Percentiles rank a stretch among this genome's conserved stretches.
Evolutionary conservation across 73 alveolate species (phyloP).

Genomic region (Vitrella brassicaformis): DNA sequence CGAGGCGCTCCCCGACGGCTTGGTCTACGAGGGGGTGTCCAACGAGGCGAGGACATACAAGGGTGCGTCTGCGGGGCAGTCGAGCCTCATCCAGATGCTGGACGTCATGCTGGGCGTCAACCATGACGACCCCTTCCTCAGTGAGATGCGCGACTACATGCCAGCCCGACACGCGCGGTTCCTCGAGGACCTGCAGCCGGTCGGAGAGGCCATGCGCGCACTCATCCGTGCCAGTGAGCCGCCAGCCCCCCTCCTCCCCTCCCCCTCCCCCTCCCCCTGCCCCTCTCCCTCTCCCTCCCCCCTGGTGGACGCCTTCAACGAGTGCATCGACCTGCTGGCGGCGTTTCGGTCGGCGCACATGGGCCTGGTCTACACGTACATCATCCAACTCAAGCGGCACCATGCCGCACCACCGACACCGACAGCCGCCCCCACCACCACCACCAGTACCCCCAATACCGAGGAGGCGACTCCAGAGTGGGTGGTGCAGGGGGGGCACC

Average conservation of each 20-base stretch:
- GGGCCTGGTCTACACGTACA: not conserved
- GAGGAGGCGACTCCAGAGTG: not conserved
- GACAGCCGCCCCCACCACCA: not conserved
- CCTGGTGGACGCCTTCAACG: not conserved
- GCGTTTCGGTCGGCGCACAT: not conserved
- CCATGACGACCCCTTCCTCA: not conserved
- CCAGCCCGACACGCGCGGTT: not conserved
- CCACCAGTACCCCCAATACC: not conserved
- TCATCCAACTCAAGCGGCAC: too few relatives aligned
- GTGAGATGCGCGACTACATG: not conserved
- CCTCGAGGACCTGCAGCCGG: not conserved
- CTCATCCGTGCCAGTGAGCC: not conserved
- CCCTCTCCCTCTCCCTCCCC: not conserved
- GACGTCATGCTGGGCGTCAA: not conserved
- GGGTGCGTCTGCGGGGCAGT: not conserved
- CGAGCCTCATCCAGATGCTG: not conserved
- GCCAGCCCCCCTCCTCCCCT: not conserved
- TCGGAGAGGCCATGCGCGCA: not conserved
- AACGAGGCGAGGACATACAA: too few relatives aligned
- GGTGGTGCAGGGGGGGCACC: not conserved
- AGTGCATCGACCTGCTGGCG: not conserved
- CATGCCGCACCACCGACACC: not conserved
- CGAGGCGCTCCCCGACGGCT: too few relatives aligned
- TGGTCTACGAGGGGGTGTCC: too few relatives aligned
- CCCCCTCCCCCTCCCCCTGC: not conserved